phyloP scores from a whole-genome alignment of 2,329 filamentous ascomycete genomes.

The Arthrobotrys conoides region DNA sequence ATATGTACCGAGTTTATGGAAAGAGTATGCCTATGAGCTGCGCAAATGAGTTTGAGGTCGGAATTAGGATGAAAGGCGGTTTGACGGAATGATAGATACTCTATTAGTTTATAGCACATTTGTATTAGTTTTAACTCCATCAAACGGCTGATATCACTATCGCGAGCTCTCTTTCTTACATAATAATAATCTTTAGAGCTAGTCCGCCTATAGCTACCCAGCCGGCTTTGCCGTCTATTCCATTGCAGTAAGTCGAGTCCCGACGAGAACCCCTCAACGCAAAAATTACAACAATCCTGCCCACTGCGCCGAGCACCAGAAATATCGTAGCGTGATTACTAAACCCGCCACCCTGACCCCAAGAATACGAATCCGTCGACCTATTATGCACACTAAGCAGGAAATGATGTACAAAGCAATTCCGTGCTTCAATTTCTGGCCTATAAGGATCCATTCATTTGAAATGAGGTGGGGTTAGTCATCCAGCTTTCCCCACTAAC shows the following conservation, averaged over 20 bases:
- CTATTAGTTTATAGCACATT: not conserved
- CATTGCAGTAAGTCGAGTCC: not conserved
- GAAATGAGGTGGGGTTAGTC: slow-evolving; percentile 23
- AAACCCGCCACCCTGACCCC: slow-evolving; percentile 13
- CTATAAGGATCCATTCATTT: slow-evolving; percentile 44
- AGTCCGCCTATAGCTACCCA: too few species aligned
- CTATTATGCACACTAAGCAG: slow-evolving; percentile 46
- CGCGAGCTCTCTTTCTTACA: too few species aligned
- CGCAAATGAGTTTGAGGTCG: too few species aligned
- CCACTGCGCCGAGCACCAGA: not conserved
- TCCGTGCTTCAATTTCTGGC: slow-evolving; percentile 5
- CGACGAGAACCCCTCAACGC: slow-evolving; percentile 20
- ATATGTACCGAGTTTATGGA: not conserved
- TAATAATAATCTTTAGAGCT: not conserved
- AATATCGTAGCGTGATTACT: slow-evolving; percentile 20
- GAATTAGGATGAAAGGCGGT: not conserved
- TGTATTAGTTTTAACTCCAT: too few species aligned
- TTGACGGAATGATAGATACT: not conserved
- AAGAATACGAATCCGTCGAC: slow-evolving; percentile 32
- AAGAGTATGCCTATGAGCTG: too few species aligned
- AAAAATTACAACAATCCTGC: slow-evolving; percentile 28
- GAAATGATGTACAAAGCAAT: slow-evolving; percentile 3
- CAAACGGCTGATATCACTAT: too few species aligned
- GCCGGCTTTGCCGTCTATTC: slow-evolving; percentile 2
- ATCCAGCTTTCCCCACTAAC: not conserved